Conservation (phyloP, 2,329 filamentous ascomycete genomes). For the Sordariomycetes sp. region DNA sequence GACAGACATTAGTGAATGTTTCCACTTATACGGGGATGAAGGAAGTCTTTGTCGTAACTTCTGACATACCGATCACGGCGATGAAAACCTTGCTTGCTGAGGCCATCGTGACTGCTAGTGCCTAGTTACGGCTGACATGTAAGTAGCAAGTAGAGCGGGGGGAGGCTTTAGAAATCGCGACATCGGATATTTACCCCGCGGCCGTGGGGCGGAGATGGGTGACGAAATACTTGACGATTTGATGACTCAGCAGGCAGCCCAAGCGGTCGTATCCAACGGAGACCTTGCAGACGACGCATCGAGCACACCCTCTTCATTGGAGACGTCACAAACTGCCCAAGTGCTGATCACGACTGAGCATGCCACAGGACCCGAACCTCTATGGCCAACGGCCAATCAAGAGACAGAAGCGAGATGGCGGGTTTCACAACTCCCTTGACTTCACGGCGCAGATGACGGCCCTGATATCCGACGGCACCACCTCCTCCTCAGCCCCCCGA, state of each 20-base stretch:
- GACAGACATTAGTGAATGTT: not conserved
- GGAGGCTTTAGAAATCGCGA: not conserved
- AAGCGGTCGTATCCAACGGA: not conserved
- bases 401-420: conserved; percentile 54
- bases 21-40: not conserved
- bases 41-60: not conserved
- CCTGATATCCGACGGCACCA: conserved; percentile 49
- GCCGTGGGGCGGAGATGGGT: not conserved
- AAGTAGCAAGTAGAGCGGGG: not conserved
- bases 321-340: not conserved
- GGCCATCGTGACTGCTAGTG: conserved; percentile 19
- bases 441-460: conserved; percentile 83
- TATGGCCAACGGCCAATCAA: conserved; percentile 67
- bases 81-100: conserved; percentile 33
- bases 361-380: conserved; percentile 54
- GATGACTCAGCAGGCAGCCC: not conserved
- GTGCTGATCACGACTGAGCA: conserved; percentile 14
- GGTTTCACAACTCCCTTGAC: conserved; percentile 60
- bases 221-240: not conserved
- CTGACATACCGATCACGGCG: conserved; percentile 34
- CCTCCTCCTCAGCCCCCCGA: conserved; percentile 25
- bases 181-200: not conserved
- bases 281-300: not conserved
- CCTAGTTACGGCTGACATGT: not conserved
- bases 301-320: not conserved